Conservation (phyloP, 805 yeast genomes). For the Sugiyamaella boreocaroliniensis region DNA sequence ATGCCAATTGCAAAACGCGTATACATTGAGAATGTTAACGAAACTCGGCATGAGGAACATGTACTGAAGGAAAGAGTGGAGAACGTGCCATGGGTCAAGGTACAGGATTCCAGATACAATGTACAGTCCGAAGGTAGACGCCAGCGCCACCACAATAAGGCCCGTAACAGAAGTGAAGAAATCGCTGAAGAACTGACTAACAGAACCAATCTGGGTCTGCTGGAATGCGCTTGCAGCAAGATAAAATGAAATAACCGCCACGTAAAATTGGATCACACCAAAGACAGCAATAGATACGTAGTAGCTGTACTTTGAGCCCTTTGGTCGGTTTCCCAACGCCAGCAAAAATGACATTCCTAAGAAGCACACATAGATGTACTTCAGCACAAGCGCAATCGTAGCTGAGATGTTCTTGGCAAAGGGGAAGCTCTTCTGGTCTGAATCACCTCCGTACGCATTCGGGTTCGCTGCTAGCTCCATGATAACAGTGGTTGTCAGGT, state of each 20-base stretch:
- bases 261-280: conserved; percentile 55
- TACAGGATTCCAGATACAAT: conserved; percentile 52
- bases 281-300: conserved; percentile 47
- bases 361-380: conserved; percentile 52
- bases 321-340: conserved; percentile 59
- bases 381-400: conserved; percentile 45
- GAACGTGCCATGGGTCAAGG: conserved; percentile 62
- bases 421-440: conserved; percentile 36
- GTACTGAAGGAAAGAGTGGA: conserved; percentile 43
- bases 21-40: conserved; percentile 49
- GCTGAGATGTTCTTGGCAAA: conserved; percentile 28
- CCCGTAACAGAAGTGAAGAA: conserved; percentile 42
- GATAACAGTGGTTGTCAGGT: conserved; percentile 55
- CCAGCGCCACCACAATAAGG: conserved; percentile 52
- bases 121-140: conserved; percentile 56
- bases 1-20: conserved; percentile 65
- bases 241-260: conserved; percentile 51
- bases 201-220: conserved; percentile 25
- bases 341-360: conserved; percentile 53
- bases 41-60: conserved; percentile 32
- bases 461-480: conserved; percentile 42
- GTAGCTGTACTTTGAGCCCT: conserved; percentile 52
- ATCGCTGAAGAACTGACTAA: conserved; percentile 27
- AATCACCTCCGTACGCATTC: conserved; percentile 37
- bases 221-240: conserved; percentile 49